These are phyloP conservation scores for Fomitopsis palustris DNA, from an alignment of 1,284 basidiomycete species.

Conservation along the genomic window DNA sequence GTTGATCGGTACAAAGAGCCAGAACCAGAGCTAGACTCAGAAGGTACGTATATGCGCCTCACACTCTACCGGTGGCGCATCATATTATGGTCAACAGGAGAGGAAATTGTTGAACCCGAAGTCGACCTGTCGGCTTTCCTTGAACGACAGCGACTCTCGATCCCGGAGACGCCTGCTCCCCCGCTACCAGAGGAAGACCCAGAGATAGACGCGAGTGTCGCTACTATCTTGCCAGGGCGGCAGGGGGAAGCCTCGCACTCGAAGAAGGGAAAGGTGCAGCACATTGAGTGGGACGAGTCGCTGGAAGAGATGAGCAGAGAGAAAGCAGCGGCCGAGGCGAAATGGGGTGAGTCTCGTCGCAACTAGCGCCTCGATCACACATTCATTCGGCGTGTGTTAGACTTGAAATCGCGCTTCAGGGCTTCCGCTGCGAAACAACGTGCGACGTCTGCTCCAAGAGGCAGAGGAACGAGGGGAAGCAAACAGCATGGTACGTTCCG, in stretches of 20 bases:
- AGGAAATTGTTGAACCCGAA: conserved; percentile 66
- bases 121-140: conserved; percentile 68
- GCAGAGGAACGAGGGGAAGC: conserved; percentile 19
- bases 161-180: conserved; percentile 24
- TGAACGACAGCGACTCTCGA: conserved; percentile 49
- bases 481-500: conserved; percentile 33
- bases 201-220: conserved; percentile 60
- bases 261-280: conserved; percentile 60
- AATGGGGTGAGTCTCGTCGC: conserved; percentile 47
- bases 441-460: conserved; percentile 16
- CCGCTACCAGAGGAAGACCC: conserved; percentile 42
- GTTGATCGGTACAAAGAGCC: conserved; percentile 38
- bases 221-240: conserved; percentile 40
- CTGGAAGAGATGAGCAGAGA: conserved; percentile 63
- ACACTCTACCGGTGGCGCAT: background rate
- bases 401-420: conserved; percentile 64
- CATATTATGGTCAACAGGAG: conserved; percentile 38
- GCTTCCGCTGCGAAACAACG: conserved; percentile 53
- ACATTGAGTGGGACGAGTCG: conserved; percentile 63
- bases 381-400: too few species aligned
- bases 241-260: conserved; percentile 22
- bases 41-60: conserved; percentile 41
- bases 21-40: conserved; percentile 33
- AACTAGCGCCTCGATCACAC: background rate
- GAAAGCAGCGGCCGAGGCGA: conserved; percentile 69